Conservation (phyloP, 164 flowering plant genomes). For the Warburgia ugandensis region DNA sequence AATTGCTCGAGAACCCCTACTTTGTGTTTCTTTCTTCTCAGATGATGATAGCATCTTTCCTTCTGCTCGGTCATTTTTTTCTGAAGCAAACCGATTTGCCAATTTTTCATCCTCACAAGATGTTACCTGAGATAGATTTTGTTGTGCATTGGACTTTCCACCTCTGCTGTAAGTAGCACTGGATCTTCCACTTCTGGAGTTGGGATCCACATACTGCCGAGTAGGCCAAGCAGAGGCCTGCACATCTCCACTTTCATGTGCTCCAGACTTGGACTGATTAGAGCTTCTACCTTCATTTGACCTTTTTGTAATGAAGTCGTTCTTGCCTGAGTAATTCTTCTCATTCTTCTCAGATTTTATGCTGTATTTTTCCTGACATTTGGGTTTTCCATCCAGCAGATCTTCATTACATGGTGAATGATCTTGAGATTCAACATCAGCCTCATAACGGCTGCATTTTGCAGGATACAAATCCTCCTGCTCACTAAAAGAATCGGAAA, state of each 20-base stretch:
- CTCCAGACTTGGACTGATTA: slow-evolving; percentile 21
- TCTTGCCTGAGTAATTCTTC: slow-evolving; percentile 26
- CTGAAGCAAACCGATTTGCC: slow-evolving; percentile 25
- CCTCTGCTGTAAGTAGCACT: too few species aligned
- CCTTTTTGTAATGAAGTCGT: slow-evolving; percentile 29
- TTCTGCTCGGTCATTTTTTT: too few species aligned
- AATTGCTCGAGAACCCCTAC: slow-evolving; percentile 14
- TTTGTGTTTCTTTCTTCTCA: slow-evolving; percentile 6
- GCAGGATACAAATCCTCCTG: slow-evolving; percentile 14
- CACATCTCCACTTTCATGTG: slow-evolving; percentile 25
- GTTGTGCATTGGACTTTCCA: slow-evolving; percentile 17
- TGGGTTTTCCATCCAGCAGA: slow-evolving; percentile 27
- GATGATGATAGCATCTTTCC: neutral
- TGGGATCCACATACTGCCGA: neutral
- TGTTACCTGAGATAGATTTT: slow-evolving; percentile 14
- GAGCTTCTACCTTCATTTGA: slow-evolving; percentile 32
- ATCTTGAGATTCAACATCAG: slow-evolving; percentile 26
- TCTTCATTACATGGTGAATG: slow-evolving; percentile 23
- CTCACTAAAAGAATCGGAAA: slow-evolving; percentile 24
- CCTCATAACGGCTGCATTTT: slow-evolving; percentile 6
- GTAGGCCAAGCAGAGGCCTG: neutral
- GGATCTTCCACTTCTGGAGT: slow-evolving; percentile 2
- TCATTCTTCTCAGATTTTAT: slow-evolving; percentile 18
- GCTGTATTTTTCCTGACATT: too few species aligned
- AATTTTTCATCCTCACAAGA: slow-evolving; percentile 30